Base-by-base conservation (phyloP, 1,139 yeast genomes). In the Yamadazyma atmosphaerica region DNA sequence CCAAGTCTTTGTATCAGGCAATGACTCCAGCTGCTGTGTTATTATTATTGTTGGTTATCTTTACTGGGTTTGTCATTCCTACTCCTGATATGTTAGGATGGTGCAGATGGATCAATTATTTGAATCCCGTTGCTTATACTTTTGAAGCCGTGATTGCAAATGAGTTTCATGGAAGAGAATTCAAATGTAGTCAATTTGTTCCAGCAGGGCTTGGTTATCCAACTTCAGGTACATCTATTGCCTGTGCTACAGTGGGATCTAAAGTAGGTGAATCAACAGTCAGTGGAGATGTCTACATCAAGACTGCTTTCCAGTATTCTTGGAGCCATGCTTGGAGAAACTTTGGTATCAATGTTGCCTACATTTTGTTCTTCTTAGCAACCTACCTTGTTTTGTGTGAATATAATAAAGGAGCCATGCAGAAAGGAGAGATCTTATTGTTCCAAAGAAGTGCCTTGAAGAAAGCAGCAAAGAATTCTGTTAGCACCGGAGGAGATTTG, bases 241-340 rank as follows among this genome's bases (percentile, higher is more conserved):
- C 70, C 14, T 87, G 96, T 61, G 56, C 75, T 29, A 74, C 76
- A 24, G 82, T 81, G 28, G 89, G 92, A 44, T 65, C 90, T 6
- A 57, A 55, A 6, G 67, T 86, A 6, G 96, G 95, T 36, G 50
- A 63, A 19, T 47, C 49, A 14, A 46, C 45, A 33, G 84, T 88
- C 32, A 47, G 56, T 29, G 96, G 96, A 55, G 74, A 78, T 39
- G 63, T 50, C 12, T 88, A 80, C 56, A 50, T 87, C 34, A 51
- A 50, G 4, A 45, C 48, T n/a, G 59, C 81, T 3, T 81, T 60
- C 56, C 47, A 56, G 11, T 87, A 84, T 60, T 51, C 56, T 30
- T 71, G 75, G 50, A 41, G 62, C n/a, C 88, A 88, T 59, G 77
- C 79, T 54, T 88, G 96, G 96, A 81, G 96, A 66, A 83, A 88